Percentiles rank a stretch among this genome's conserved stretches.
Conservation (phyloP, 2,329 filamentous ascomycete genomes). For the Nothomitra cinnamomea region DNA sequence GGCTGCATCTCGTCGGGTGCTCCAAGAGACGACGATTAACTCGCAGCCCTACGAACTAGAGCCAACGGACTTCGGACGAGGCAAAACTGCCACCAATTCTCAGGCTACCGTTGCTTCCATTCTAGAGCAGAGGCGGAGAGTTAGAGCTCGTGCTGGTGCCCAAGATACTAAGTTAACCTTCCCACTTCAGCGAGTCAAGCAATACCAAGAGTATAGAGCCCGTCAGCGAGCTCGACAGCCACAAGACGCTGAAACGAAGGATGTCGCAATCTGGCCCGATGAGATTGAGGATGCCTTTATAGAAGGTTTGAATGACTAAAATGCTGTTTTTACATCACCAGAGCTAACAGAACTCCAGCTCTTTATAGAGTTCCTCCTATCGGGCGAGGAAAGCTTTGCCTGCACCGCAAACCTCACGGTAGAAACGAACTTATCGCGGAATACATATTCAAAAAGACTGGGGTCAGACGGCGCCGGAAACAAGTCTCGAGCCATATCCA, state of each 20-base stretch:
- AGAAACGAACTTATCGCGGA: slow-evolving; percentile 45
- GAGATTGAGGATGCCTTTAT: slow-evolving; percentile 30
- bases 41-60: neutral
- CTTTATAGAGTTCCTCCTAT: slow-evolving; percentile 38
- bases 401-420: slow-evolving; percentile 35
- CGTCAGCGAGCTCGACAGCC: slow-evolving; percentile 26
- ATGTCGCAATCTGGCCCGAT: slow-evolving; percentile 28
- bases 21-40: slow-evolving; percentile 1
- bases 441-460: slow-evolving; percentile 37
- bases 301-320: slow-evolving; percentile 20
- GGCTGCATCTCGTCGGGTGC: neutral
- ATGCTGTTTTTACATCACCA: slow-evolving; percentile 7
- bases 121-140: neutral
- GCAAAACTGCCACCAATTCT: neutral
- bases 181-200: neutral
- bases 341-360: slow-evolving; percentile 18
- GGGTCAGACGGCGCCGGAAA: slow-evolving; percentile 35
- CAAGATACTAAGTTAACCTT: neutral
- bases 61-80: slow-evolving; percentile 2
- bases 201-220: slow-evolving; percentile 25
- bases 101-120: slow-evolving; percentile 2
- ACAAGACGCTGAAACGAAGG: slow-evolving; percentile 26
- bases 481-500: slow-evolving; percentile 49
- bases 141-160: neutral
- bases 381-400: slow-evolving; percentile 36